Evolutionary conservation across 2,329 filamentous ascomycete genomes (phyloP), one percentile per base, ranked within the genome.

Genomic region (Neoscytalidium dimidiatum): DNA sequence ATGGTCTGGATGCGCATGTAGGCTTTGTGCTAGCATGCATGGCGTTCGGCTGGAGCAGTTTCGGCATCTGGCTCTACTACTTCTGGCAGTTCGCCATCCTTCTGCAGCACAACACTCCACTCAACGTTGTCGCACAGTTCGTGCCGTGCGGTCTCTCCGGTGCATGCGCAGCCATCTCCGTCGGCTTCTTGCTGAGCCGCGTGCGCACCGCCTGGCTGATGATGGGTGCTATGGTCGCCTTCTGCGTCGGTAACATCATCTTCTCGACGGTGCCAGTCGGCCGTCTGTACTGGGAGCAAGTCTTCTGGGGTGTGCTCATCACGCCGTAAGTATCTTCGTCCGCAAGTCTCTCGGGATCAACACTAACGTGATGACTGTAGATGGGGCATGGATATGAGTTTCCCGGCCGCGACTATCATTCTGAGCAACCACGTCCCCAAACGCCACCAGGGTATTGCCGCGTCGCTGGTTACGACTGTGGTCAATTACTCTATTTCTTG

Each of bases 21-120:
- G 78, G 71, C 2, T 88, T 88, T 69, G 86, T 88, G 0, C 77
- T 90, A 2, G 82, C 74, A 0, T 85, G 83, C 61, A 78, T 86
- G 0, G 81, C 80, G 2, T 85, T 72, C 28, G 77, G 78, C 23
- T 77, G 75, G 75, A 69, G 71, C 31, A 68, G 69, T n/a, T 76
- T 77, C 48, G 75, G 73, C 71, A 70, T 67, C 66, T 68, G 41
- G 73, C 41, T 72, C 13, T 77, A 73, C 65, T 77, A 77, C 68
- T 69, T 69, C n/a, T 70, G 71, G 65, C 71, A 75, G 52, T 71
- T 76, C 29, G 58, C 73, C 9, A 68, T 73, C 41, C 53, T 67
- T 2, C 69, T 75, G 1, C 70, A 72, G n/a, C 65, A 66, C 8
- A 63, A 66, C 1, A 70, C 72, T 0, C 73, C 73, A 0, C 69